These are phyloP conservation scores for Pisolithus orientalis DNA, from an alignment of 768 basidiomycete genomes.

Conservation along the genomic window DNA sequence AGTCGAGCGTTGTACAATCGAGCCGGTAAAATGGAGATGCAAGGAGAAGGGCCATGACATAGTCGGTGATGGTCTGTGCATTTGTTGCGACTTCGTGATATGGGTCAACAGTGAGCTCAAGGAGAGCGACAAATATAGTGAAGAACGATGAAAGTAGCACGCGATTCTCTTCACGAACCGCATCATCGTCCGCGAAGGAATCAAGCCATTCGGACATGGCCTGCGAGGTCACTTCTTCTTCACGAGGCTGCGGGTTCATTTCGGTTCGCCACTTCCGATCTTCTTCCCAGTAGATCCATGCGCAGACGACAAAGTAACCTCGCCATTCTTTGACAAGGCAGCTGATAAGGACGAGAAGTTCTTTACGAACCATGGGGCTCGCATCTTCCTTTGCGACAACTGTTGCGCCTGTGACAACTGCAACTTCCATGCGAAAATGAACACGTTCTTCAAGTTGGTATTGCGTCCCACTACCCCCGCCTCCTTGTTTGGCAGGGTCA, in stretches of 20 bases:
- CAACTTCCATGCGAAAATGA: conserved; percentile 86
- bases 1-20: conserved; percentile 57
- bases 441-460: conserved; percentile 69
- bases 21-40: conserved; percentile 84
- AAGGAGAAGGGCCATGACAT: conserved; percentile 82
- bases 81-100: conserved; percentile 89
- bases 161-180: conserved; percentile 67
- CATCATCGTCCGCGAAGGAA: conserved; percentile 58
- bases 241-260: conserved; percentile 30
- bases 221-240: conserved; percentile 67
- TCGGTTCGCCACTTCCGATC: conserved; percentile 59
- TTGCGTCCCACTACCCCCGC: conserved; percentile 80
- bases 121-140: conserved; percentile 81
- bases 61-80: conserved; percentile 89
- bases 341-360: conserved; percentile 84
- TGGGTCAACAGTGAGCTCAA: conserved; percentile 90
- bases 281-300: conserved; percentile 96
- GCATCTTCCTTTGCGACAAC: conserved; percentile 91
- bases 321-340: conserved; percentile 95
- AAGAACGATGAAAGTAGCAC: conserved; percentile 89
- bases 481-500: conserved; percentile 61
- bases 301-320: conserved; percentile 92
- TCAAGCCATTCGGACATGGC: conserved; percentile 80
- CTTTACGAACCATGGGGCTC: conserved; percentile 94
- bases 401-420: conserved; percentile 82